These are phyloP conservation scores for Salix caprea DNA, from an alignment of 345 rosid genomes.

Conservation along the genomic window DNA sequence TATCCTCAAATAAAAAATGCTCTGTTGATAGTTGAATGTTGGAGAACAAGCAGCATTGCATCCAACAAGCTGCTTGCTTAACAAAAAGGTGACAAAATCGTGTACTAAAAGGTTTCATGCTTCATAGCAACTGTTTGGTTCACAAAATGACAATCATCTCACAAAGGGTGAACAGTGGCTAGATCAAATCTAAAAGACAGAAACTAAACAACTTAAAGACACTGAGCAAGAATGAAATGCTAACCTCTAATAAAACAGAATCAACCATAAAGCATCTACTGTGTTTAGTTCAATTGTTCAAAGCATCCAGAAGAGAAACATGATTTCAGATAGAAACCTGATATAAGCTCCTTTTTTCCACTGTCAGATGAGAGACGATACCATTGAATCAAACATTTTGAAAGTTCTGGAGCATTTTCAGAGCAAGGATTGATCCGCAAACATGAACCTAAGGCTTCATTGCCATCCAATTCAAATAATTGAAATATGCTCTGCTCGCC, in stretches of 20 bases:
- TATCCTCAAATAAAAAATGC: background rate
- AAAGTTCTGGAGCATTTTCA: constrained; percentile 61
- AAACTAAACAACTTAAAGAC: background rate
- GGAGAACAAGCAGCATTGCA: background rate
- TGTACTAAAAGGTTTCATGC: background rate
- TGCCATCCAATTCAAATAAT: constrained; percentile 72
- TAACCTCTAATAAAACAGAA: background rate
- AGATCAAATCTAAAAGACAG: background rate
- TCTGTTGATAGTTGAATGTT: background rate
- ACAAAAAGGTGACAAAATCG: background rate
- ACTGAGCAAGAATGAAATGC: background rate
- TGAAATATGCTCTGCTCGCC: constrained; percentile 44
- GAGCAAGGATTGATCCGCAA: constrained; percentile 64
- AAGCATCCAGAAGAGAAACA: background rate
- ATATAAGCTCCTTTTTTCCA: constrained; percentile 75
- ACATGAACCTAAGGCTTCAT: constrained; percentile 79
- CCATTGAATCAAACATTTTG: constrained; percentile 77
- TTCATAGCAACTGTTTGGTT: background rate
- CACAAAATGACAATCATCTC: background rate
- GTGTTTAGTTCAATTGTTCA: background rate
- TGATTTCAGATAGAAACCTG: constrained; percentile 47
- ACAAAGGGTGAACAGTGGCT: background rate
- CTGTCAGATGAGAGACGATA: constrained; percentile 67
- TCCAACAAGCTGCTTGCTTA: background rate
- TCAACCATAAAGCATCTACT: background rate